Percentiles rank a stretch among this genome's conserved stretches.
Evolutionary conservation across 805 yeast species (phyloP).

Genomic region (Yamadazyma laniorum): DNA sequence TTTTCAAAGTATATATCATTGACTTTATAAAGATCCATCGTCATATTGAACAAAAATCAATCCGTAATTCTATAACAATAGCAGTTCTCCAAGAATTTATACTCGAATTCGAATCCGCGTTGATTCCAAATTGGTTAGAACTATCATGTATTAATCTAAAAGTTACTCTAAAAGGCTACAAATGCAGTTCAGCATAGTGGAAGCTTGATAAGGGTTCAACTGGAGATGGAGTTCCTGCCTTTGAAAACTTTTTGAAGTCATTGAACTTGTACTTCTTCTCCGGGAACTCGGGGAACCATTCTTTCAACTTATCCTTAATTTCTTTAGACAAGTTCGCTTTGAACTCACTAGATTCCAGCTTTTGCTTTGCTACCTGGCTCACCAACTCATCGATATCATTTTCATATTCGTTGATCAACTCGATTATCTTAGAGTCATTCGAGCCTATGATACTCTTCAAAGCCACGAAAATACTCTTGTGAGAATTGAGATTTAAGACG

Average conservation of each 20-base stretch:
- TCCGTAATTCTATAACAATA: too few relatives aligned
- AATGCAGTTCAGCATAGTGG: conserved; percentile 13
- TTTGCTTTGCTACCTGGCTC: not conserved
- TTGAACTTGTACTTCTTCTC: conserved; percentile 5
- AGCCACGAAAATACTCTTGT: conserved; percentile 8
- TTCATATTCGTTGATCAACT: conserved; percentile 3
- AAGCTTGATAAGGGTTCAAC: conserved; percentile 16
- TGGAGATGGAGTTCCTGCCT: conserved; percentile 11
- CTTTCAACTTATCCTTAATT: conserved; percentile 2
- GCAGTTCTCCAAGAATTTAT: too few relatives aligned
- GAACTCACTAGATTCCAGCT: conserved; percentile 1
- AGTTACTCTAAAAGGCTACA: conserved; percentile 6
- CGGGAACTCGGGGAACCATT: conserved; percentile 9
- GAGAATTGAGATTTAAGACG: conserved; percentile 45
- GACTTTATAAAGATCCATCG: conserved; percentile 27
- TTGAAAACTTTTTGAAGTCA: conserved; percentile 10
- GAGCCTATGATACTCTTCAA: conserved; percentile 10
- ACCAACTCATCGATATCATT: conserved; percentile 7
- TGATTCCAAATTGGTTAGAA: not conserved
- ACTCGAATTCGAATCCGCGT: not conserved
- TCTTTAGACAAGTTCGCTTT: conserved; percentile 1
- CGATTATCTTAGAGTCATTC: not conserved
- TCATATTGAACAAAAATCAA: too few relatives aligned
- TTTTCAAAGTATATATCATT: conserved; percentile 31
- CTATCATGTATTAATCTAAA: not conserved